A percentile compares a stretch with the other conserved stretches of the same genome.
Evolutionary conservation across 2,329 filamentous ascomycete species (phyloP).

Genomic region (Rhynchosporium agropyri): DNA sequence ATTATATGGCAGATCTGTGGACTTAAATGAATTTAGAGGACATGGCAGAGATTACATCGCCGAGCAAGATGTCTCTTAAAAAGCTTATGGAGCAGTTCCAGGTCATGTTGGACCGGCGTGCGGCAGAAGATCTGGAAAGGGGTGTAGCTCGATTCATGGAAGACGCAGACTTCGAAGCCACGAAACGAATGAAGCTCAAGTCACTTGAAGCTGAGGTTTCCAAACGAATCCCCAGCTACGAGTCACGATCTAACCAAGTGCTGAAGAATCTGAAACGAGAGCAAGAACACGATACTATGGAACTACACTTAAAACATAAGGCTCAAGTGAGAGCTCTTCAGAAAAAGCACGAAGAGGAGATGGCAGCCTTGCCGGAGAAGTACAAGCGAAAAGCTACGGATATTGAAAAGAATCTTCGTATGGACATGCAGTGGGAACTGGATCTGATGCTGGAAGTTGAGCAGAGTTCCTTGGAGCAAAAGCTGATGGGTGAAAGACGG

Average conservation of each 20-base stretch:
- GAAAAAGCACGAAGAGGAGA: slow-evolving; percentile 8
- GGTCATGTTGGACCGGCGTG: slow-evolving; percentile 8
- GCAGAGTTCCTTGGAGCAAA: background rate
- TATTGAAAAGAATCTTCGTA: slow-evolving; percentile 3
- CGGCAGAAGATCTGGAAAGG: slow-evolving; percentile 1
- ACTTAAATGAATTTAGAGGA: background rate
- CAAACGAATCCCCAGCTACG: background rate
- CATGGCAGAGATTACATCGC: background rate
- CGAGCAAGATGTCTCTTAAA: slow-evolving; percentile 9
- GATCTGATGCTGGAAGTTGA: slow-evolving; percentile 9
- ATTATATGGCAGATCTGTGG: background rate
- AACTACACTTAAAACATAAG: background rate
- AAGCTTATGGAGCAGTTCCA: slow-evolving; percentile 10
- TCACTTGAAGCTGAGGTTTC: slow-evolving; percentile 2
- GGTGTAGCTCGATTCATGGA: background rate
- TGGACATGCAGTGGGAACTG: slow-evolving; percentile 5
- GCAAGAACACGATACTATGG: background rate
- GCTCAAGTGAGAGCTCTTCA: slow-evolving; percentile 6
- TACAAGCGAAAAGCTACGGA: slow-evolving; percentile 7
- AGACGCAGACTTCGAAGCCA: slow-evolving; percentile 7
- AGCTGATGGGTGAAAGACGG: background rate
- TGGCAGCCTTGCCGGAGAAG: slow-evolving; percentile 2
- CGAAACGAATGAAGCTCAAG: background rate
- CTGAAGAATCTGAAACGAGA: slow-evolving; percentile 4
- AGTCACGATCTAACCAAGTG: slow-evolving; percentile 3